Evolutionary conservation across 208 protist genomes (phyloP), one percentile per base, ranked within the genome.

Genomic region (Porcisia deanei): DNA sequence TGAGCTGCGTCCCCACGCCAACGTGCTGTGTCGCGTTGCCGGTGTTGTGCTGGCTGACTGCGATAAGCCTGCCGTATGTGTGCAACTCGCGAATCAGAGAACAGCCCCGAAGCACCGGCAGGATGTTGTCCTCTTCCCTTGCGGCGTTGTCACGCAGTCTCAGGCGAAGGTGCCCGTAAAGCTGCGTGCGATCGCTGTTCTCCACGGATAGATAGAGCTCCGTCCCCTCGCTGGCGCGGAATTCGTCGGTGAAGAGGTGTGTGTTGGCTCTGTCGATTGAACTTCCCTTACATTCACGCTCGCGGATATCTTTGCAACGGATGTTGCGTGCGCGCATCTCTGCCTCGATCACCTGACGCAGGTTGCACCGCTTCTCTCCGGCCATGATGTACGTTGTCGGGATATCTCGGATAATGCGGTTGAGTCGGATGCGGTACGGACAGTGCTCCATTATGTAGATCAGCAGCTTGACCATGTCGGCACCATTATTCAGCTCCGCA

Each of bases 371-470:
- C 82, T 99, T 96, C 58, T 99, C 99, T 57, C 99, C 99, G 52
- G 90, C 94, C 25, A 98, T 94, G 47, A 99, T 99, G 77, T 99
- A 97, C 10, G 98, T 98, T 69, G 99, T 98, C 30, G 99, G 99
- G 67, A 99, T 99, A 86, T 99, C 99, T 41, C 98, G 89, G 68
- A 99, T 98, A 58, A 99, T 98, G 47, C 99, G 91, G 89, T 99
- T 99, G 2, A 99, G 89, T 30, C 99, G 90, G 37, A 99, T 99
- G 89, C 99, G 99, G n/a, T 99, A 94, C 2, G 98, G 99, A 39
- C 99, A 98, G 30, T 99, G 72, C 10, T 88, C 77, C 75, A 99
- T 94, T 61, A 99, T 98, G 76, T 98, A 94, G 14, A 99, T 89
- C 45, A 99, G 83, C 20, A 99, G 85, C 73, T 98, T 91, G 72